Evolutionary conservation across 495 filamentous ascomycete species (phyloP), one percentile per base, ranked within the genome.

Genomic region (Usnea hakonensis): DNA sequence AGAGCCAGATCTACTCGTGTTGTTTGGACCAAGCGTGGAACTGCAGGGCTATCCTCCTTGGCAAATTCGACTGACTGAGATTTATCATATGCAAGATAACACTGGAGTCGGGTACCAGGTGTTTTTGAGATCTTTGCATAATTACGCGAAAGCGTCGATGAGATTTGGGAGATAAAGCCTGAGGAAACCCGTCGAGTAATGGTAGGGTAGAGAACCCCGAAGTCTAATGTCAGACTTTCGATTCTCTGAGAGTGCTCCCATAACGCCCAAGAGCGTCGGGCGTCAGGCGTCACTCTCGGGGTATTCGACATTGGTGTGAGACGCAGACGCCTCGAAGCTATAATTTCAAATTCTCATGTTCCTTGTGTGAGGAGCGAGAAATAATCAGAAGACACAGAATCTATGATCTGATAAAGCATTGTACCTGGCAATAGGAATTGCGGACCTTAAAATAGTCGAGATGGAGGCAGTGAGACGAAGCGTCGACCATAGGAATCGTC

Each of bases 1-100:
- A 21, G 94, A 98, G 73, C 94, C 94, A 28, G 94, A 97, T 71
- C 78, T 98, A 28, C 78, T 98, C 37, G 78, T 98, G 37, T 78
- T 96, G 1, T 97, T 98, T 72, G 85, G 87, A 14, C 86, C 90
- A 3, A 83, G 81, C 61, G 81, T 97, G 57, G 85, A 87, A 67
- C 76, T 98, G 52, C 87, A 90, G 57, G 93, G 93, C 10, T 98
- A 97, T 74, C 94, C 94, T 32, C 94, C 94, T 2, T 98, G 94
- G 94, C 94, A 96, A 73, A 80, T 97, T 53, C 80, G 94, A 40
- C 75, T 98, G 64, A 97, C 93, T 2, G 94, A 98, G 80, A 97
- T 98, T 63, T 96, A 89, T 58, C 81, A 79, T 62, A 79, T 79
- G 9, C 78, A 79, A 6, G 75, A 76, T 50, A 79, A 72, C 38